Conservation (phyloP, 106 monocot species). For the Posidonia australis region DNA sequence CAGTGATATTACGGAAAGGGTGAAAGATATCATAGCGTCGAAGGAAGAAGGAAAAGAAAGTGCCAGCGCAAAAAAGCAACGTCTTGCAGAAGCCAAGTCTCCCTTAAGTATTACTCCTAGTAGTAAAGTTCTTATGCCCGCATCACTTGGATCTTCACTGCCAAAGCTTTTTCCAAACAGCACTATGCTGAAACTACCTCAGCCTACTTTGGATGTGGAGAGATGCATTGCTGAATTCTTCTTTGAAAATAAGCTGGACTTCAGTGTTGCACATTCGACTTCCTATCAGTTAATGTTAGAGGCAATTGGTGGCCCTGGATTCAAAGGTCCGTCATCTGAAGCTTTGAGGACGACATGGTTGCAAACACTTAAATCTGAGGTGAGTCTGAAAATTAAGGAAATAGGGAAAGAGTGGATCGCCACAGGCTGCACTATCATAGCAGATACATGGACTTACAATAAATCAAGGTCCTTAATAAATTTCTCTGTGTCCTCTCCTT, state of each 20-base stretch:
- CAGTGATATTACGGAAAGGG: conserved; percentile 70
- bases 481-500: conserved; percentile 72
- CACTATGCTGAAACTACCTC: conserved; percentile 9
- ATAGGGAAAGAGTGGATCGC: conserved; percentile 78
- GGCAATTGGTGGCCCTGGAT: conserved; percentile 72
- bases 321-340: conserved; percentile 53
- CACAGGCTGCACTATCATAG: conserved; percentile 82
- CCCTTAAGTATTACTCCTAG: conserved; percentile 10
- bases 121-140: conserved; percentile 22
- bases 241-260: conserved; percentile 86
- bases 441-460: conserved; percentile 84
- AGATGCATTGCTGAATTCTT: conserved; percentile 90
- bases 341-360: conserved; percentile 67
- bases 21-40: conserved; percentile 60
- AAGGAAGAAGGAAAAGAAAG: conserved; percentile 76
- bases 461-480: conserved; percentile 72
- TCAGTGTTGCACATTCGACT: conserved; percentile 48
- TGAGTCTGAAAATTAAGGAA: conserved; percentile 58
- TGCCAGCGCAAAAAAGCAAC: conserved; percentile 44
- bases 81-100: conserved; percentile 27
- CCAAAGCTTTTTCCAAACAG: conserved; percentile 24
- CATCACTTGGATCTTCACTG: conserved; percentile 12
- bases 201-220: conserved; percentile 43
- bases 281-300: conserved; percentile 75
- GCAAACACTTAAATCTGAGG: conserved; percentile 75